phyloP scores from a whole-genome alignment of 768 basidiomycete genomes.

The Stropharia rugosoannulata region DNA sequence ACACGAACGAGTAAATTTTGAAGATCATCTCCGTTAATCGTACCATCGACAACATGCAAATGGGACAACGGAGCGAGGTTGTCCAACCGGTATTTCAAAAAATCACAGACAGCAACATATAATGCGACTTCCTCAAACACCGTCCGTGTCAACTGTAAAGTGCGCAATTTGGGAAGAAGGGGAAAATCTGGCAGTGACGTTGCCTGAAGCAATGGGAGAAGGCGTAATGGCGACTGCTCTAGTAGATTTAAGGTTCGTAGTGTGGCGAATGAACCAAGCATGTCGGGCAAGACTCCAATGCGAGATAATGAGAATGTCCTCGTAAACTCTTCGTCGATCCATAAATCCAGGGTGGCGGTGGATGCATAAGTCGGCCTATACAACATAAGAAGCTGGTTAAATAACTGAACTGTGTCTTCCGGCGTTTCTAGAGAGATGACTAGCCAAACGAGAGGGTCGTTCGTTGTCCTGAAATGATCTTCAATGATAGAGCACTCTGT shows the following conservation, averaged over 20 bases:
- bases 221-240: slow-evolving; percentile 15
- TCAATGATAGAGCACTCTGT: slow-evolving; percentile 17
- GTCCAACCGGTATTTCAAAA: slow-evolving; percentile 12
- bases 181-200: slow-evolving; percentile 1
- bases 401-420: slow-evolving; percentile 14
- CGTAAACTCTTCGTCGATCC: slow-evolving; percentile 20
- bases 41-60: slow-evolving; percentile 12
- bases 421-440: slow-evolving; percentile 14
- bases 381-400: slow-evolving; percentile 17
- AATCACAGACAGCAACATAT: slow-evolving; percentile 10
- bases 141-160: slow-evolving; percentile 16
- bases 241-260: slow-evolving; percentile 17
- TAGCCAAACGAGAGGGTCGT: slow-evolving; percentile 21
- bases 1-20: not conserved
- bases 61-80: slow-evolving; percentile 7
- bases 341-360: slow-evolving; percentile 18
- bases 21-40: slow-evolving; percentile 3
- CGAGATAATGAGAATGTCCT: not conserved
- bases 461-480: slow-evolving; percentile 13
- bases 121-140: slow-evolving; percentile 10
- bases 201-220: slow-evolving; percentile 17
- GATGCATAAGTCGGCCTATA: slow-evolving; percentile 19
- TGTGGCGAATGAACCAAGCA: slow-evolving; percentile 16
- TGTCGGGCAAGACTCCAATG: slow-evolving; percentile 8
- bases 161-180: slow-evolving; percentile 11